Conservation (phyloP, 2,329 filamentous ascomycete species). For the Leptodontidium sp. region DNA sequence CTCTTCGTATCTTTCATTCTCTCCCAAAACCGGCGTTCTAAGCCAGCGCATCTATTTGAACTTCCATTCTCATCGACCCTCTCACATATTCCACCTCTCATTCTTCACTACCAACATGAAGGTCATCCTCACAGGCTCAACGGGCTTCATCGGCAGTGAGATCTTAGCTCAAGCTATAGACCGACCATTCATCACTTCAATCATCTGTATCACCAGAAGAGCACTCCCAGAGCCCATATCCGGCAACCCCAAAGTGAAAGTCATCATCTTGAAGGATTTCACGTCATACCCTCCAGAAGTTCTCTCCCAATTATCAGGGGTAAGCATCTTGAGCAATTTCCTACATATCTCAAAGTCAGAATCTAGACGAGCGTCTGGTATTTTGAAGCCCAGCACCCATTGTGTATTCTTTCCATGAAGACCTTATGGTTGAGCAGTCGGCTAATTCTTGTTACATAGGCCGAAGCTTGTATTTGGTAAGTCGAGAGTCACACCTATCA, state of each 20-base stretch:
- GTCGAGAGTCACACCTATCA: background rate
- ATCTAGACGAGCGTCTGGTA: no score
- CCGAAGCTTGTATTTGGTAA: slow-evolving; percentile 56
- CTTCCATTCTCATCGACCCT: no score
- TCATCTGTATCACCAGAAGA: slow-evolving; percentile 61
- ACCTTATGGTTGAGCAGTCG: no score
- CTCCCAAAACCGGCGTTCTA: no score
- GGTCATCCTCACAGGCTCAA: slow-evolving; percentile 64
- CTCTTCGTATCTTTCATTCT: no score
- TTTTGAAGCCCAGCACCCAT: no score
- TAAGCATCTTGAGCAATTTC: no score
- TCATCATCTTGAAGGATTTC: slow-evolving; percentile 62
- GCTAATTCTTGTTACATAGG: slow-evolving; percentile 38
- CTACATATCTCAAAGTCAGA: no score
- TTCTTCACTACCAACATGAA: slow-evolving; percentile 55
- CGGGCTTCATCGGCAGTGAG: slow-evolving; percentile 62
- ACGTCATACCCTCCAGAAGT: slow-evolving; percentile 56
- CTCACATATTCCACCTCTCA: no score
- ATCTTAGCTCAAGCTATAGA: slow-evolving; percentile 60
- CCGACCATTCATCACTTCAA: slow-evolving; percentile 58
- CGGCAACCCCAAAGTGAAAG: slow-evolving; percentile 57
- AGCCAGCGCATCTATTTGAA: no score
- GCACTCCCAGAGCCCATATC: slow-evolving; percentile 53
- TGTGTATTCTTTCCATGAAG: no score
- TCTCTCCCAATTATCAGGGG: slow-evolving; percentile 46